A percentile compares a stretch with the other conserved stretches of the same genome.
Conservation (phyloP, 768 basidiomycete genomes). For the Lactarius tabidus region DNA sequence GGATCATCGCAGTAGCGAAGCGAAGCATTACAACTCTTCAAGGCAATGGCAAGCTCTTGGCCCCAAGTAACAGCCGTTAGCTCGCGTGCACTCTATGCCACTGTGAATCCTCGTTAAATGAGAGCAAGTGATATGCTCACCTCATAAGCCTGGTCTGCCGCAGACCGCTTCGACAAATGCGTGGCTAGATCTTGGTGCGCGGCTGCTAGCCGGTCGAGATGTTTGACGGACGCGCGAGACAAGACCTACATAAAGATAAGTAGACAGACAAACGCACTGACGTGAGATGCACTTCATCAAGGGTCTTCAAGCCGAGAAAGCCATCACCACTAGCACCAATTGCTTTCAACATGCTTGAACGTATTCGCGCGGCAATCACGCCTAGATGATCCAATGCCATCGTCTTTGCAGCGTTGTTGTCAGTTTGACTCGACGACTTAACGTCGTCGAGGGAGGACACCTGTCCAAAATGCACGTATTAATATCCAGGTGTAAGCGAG, state of each 20-base stretch:
- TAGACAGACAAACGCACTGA: background rate
- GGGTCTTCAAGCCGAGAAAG: conserved; percentile 43
- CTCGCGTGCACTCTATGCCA: conserved; percentile 74
- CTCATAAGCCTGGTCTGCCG: conserved; percentile 78
- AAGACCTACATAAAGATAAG: conserved; percentile 43
- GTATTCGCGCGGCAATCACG: conserved; percentile 80
- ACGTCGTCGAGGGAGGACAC: conserved; percentile 80
- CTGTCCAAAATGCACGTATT: conserved; percentile 37
- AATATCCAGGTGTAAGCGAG: background rate
- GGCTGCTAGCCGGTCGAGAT: conserved; percentile 54
- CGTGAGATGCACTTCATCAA: conserved; percentile 61
- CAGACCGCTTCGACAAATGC: conserved; percentile 66
- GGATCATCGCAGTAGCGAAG: conserved; percentile 41
- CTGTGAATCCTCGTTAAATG: conserved; percentile 12
- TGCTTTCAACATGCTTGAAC: conserved; percentile 49
- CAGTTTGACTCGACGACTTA: conserved; percentile 58
- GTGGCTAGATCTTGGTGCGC: conserved; percentile 62
- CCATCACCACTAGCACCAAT: conserved; percentile 34
- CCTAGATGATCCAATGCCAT: conserved; percentile 94
- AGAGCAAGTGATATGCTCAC: conserved; percentile 40
- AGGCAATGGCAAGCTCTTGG: conserved; percentile 70
- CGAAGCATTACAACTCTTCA: conserved; percentile 53
- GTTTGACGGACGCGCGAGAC: conserved; percentile 44
- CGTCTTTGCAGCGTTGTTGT: conserved; percentile 81
- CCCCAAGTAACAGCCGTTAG: conserved; percentile 76